A percentile compares a stretch with the other conserved stretches of the same genome.
Evolutionary conservation across 345 rosid species (phyloP).

Genomic region (Cardamine resedifolia): DNA sequence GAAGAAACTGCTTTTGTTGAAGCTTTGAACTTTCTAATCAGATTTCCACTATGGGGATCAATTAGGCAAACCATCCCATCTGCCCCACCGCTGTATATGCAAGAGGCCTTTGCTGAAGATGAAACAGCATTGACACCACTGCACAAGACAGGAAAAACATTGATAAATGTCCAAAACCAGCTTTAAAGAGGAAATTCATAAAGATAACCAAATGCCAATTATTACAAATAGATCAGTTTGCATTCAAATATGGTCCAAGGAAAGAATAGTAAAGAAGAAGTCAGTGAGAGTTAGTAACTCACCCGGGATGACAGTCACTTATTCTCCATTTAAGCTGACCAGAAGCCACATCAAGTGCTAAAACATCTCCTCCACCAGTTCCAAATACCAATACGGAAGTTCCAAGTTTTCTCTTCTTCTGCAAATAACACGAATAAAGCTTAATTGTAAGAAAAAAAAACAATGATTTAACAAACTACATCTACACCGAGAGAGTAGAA

Average conservation of each 20-base stretch:
- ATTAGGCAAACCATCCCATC: slow-evolving; percentile 93
- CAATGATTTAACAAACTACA: neutral
- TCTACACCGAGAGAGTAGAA: neutral
- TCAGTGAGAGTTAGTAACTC: slow-evolving; percentile 30
- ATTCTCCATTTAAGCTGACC: slow-evolving; percentile 89
- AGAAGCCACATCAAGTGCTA: slow-evolving; percentile 90
- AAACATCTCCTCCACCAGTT: slow-evolving; percentile 87
- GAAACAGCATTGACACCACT: slow-evolving; percentile 91
- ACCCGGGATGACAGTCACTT: slow-evolving; percentile 97
- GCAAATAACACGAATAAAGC: slow-evolving; percentile 30
- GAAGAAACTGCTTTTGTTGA: slow-evolving; percentile 77
- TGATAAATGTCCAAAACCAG: slow-evolving; percentile 9
- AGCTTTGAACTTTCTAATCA: slow-evolving; percentile 64
- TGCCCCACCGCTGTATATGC: slow-evolving; percentile 72
- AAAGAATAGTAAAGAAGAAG: neutral
- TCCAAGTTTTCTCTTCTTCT: slow-evolving; percentile 79
- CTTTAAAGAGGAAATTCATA: neutral
- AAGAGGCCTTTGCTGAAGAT: slow-evolving; percentile 56
- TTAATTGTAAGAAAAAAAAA: neutral
- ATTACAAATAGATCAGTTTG: neutral
- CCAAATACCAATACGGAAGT: slow-evolving; percentile 70
- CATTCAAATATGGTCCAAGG: neutral
- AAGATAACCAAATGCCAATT: neutral
- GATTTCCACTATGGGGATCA: slow-evolving; percentile 74
- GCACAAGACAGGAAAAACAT: slow-evolving; percentile 36